Percentiles rank a stretch among this genome's conserved stretches.
Evolutionary conservation across 164 flowering plant species (phyloP).

Genomic region (Kalanchoe fedtschenkoi): DNA sequence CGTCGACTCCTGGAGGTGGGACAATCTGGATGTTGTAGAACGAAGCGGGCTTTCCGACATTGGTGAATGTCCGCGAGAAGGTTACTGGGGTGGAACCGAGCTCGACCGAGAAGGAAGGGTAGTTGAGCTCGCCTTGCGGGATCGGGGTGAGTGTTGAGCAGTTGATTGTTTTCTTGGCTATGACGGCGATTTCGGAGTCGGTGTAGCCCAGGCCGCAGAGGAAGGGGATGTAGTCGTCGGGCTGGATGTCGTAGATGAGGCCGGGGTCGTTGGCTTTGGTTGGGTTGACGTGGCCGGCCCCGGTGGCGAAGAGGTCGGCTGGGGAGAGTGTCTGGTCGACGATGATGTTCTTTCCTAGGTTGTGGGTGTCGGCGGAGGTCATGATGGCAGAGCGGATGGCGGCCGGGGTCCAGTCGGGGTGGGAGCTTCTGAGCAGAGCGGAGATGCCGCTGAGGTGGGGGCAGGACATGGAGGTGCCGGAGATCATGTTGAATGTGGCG

Average conservation of each 20-base stretch:
- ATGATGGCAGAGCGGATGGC: constrained; percentile 42
- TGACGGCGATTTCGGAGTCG: constrained; percentile 15
- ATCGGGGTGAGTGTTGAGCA: constrained; percentile 18
- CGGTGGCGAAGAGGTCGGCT: constrained; percentile 28
- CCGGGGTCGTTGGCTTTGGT: constrained; percentile 33
- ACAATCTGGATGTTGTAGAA: constrained; percentile 13
- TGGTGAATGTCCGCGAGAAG: constrained; percentile 30
- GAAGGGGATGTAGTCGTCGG: constrained; percentile 39
- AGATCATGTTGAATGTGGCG: constrained; percentile 18
- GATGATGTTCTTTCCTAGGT: constrained; percentile 16
- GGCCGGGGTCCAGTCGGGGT: constrained; percentile 44
- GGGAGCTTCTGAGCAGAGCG: constrained; percentile 36
- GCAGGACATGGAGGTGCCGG: constrained; percentile 43
- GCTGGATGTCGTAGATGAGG: constrained; percentile 30
- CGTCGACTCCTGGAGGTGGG: constrained; percentile 21
- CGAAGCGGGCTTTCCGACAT: constrained; percentile 29
- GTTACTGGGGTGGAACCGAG: constrained; percentile 15
- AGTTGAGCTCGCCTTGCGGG: constrained; percentile 29
- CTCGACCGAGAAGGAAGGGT: constrained; percentile 27
- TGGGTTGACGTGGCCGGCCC: constrained; percentile 50
- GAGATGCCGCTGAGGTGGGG: constrained; percentile 46
- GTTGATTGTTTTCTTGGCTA: constrained; percentile 13
- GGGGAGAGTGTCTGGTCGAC: constrained; percentile 18
- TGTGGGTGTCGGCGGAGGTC: constrained; percentile 26
- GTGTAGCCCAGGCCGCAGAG: constrained; percentile 37